Evolutionary conservation across 169 alveolate species (phyloP).

Genomic region (Plasmodium coatneyi): DNA sequence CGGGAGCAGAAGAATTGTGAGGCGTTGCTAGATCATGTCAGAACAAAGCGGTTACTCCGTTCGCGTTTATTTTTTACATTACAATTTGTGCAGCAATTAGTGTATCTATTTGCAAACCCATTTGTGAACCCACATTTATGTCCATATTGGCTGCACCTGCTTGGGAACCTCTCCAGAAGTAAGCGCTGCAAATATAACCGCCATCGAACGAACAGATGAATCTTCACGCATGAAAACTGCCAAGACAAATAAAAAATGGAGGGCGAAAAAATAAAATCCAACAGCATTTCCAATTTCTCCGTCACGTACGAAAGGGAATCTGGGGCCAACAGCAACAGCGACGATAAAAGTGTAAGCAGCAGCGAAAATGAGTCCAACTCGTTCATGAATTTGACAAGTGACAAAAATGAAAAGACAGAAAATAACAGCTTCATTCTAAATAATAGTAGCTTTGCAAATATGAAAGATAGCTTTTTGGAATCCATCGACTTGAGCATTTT

Average conservation of each 20-base stretch:
- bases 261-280: constrained; percentile 41
- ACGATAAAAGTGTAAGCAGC: constrained; percentile 53
- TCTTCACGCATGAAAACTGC: not conserved
- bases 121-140: not conserved
- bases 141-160: not conserved
- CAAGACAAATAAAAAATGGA: constrained; percentile 29
- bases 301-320: constrained; percentile 62
- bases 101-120: too few species aligned
- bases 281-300: constrained; percentile 67
- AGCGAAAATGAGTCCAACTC: constrained; percentile 65
- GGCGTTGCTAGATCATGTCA: not conserved
- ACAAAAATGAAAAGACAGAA: constrained; percentile 54
- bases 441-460: constrained; percentile 63
- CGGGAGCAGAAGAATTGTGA: not conserved
- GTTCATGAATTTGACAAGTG: constrained; percentile 54
- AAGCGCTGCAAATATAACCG: not conserved
- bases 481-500: constrained; percentile 70
- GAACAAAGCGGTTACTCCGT: not conserved
- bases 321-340: constrained; percentile 55
- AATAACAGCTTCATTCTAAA: constrained; percentile 40
- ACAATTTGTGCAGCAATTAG: not conserved
- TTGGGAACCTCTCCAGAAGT: not conserved
- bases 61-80: not conserved
- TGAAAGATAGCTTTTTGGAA: constrained; percentile 66
- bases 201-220: constrained; percentile 3